Base-by-base conservation (phyloP, 495 filamentous ascomycete species). In the Glarea lozoyensis region DNA sequence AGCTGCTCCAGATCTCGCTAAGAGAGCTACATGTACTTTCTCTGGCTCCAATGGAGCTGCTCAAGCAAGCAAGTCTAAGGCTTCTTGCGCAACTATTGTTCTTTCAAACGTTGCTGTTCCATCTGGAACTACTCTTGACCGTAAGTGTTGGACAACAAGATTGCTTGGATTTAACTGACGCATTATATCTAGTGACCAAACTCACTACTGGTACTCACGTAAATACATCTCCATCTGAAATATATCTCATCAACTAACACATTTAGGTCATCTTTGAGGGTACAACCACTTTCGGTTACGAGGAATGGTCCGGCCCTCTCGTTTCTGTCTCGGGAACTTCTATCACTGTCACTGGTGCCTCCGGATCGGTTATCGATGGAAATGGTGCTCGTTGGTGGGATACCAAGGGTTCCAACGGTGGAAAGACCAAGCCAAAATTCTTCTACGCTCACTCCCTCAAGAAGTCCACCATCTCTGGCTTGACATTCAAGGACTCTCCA, bases 401-500 rank as follows among this genome's bases (percentile, higher is more conserved):
- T 49, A 65, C 66, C 1, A 12, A 68, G 23, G 70, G 70, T 15
- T 49, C 60, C 29, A 69, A 68, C 45, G 72, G 72, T 10, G 69
- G 70, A 7, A 67, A 62, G 52, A 67, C 48, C 13, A 75, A 75
- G 57, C 60, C 62, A 43, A 72, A 72, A 54, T 73, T 74, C 58
- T 75, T 74, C 59, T 57, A 56, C 37, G 71, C 63, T 12, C 67
- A 71, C 45, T 49, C 30, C 10, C 50, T 75, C n/a, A 42, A 20
- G 11, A 35, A 45, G 1, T 70, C 67, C 2, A 38, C 57, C 9
- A 68, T 72, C 38, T 54, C 53, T 12, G 58, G 55, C 16, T 18
- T 72, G 16, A 51, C 55, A 21, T 60, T 72, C 42, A 46, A 62
- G 40, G 80, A 83, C 56, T 68, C 73, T 19, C 80, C 78, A 0